A percentile compares a stretch with the other conserved stretches of the same genome.
Conservation (phyloP, 257 asterid species). For the Oldenlandia corymbosa region DNA sequence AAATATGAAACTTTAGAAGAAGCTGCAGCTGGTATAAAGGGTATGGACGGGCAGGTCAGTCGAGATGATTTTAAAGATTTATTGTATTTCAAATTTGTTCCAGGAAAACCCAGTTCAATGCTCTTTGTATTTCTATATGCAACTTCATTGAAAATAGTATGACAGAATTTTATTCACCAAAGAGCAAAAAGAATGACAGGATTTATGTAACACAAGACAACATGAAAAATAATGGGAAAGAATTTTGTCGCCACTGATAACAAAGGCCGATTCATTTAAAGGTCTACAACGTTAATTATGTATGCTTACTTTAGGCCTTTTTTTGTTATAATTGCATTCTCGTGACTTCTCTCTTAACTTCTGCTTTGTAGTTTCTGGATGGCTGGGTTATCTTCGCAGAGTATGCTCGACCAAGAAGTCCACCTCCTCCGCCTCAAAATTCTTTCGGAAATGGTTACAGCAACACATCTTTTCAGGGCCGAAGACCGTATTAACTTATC, state of each 20-base stretch:
- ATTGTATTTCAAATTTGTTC: background rate
- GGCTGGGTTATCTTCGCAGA: conserved; percentile 87
- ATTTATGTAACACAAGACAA: background rate
- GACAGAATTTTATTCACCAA: no score
- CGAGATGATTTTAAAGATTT: background rate
- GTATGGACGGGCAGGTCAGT: conserved; percentile 87
- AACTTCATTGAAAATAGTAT: background rate
- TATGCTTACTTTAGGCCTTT: no score
- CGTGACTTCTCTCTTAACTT: background rate
- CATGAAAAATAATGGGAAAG: no score
- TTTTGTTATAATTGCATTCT: background rate
- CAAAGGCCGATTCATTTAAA: no score
- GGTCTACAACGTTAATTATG: no score
- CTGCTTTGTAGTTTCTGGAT: conserved; percentile 57
- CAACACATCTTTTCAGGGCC: conserved; percentile 13
- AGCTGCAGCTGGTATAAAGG: conserved; percentile 66
- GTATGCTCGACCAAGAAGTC: conserved; percentile 70
- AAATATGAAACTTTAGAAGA: conserved; percentile 56
- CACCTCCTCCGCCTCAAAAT: conserved; percentile 28
- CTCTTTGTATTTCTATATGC: background rate
- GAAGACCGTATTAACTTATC: background rate
- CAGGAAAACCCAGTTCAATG: background rate
- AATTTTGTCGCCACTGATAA: no score
- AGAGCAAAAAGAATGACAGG: background rate
- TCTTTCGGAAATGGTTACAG: conserved; percentile 11